Evolutionary conservation across 2,329 filamentous ascomycete species (phyloP).

Genomic region (Coniochaeta sp.): DNA sequence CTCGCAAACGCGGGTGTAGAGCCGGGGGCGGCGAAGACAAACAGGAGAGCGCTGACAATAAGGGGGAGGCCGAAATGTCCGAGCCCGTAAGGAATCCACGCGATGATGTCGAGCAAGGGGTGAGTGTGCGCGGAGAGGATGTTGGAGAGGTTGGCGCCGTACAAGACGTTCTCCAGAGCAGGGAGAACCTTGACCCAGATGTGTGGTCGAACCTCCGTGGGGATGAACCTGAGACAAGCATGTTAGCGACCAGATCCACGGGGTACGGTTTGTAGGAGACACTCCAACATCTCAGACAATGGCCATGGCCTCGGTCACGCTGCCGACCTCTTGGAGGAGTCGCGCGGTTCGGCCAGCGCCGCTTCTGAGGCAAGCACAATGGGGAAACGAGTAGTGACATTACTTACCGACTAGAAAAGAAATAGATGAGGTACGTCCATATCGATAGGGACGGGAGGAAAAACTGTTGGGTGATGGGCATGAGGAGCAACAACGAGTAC

Average conservation of each 20-base stretch:
- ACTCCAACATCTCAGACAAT: neutral
- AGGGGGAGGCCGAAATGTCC: conserved; percentile 84
- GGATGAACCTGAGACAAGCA: conserved; percentile 65
- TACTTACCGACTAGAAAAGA: conserved; percentile 84
- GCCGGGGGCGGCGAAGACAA: conserved; percentile 81
- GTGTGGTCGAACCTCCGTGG: conserved; percentile 77
- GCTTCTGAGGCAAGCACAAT: too few species aligned
- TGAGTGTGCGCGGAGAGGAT: conserved; percentile 88
- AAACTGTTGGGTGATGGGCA: conserved; percentile 85
- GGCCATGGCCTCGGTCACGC: too few species aligned
- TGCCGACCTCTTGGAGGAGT: too few species aligned
- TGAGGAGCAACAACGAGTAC: conserved; percentile 62
- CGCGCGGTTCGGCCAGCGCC: too few species aligned
- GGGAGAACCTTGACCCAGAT: conserved; percentile 96
- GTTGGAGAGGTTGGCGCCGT: conserved; percentile 92
- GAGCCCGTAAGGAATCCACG: conserved; percentile 90
- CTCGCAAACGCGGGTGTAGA: conserved; percentile 79
- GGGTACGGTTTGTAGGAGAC: too few species aligned
- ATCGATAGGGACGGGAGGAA: conserved; percentile 83
- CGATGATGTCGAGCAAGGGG: conserved; percentile 75
- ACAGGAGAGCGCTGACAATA: conserved; percentile 71
- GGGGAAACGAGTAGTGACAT: conserved; percentile 15
- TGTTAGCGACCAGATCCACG: too few species aligned
- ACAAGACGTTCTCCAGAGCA: conserved; percentile 91
- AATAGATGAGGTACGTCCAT: conserved; percentile 81